Percentiles rank a stretch among this genome's conserved stretches.
Evolutionary conservation across 306 rosid genomes (phyloP).

Genomic region (Castanea crenata): DNA sequence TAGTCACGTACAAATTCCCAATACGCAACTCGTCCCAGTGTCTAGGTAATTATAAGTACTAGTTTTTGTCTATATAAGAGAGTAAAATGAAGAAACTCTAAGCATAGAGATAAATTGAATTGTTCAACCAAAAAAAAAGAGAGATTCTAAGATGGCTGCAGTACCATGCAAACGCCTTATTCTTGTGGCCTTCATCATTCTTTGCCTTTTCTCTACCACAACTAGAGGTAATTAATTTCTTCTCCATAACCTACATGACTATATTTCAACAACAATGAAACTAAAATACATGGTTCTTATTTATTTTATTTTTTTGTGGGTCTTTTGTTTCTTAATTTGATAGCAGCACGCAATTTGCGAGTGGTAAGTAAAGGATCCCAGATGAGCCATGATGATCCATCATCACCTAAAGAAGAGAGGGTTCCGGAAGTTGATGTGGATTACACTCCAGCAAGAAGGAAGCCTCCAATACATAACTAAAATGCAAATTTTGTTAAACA

Average conservation of each 20-base stretch:
- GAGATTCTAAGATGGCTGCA: slow-evolving; percentile 29
- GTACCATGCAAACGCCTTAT: slow-evolving; percentile 40
- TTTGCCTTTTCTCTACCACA: slow-evolving; percentile 50
- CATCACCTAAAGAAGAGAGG: slow-evolving; percentile 39
- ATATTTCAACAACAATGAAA: neutral
- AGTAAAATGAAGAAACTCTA: slow-evolving; percentile 8
- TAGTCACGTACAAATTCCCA: slow-evolving; percentile 36
- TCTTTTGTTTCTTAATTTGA: neutral
- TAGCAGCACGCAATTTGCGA: slow-evolving; percentile 57
- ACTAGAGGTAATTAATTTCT: slow-evolving; percentile 47
- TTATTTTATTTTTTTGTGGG: neutral
- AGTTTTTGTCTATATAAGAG: slow-evolving; percentile 36
- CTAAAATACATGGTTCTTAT: neutral
- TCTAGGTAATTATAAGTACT: slow-evolving; percentile 13
- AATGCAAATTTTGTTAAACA: neutral
- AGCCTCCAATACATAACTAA: slow-evolving; percentile 89
- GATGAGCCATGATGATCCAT: slow-evolving; percentile 26
- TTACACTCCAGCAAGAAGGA: slow-evolving; percentile 73
- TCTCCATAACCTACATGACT: neutral
- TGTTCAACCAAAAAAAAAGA: neutral
- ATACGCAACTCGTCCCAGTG: slow-evolving; percentile 21
- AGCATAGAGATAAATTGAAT: neutral
- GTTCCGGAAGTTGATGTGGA: slow-evolving; percentile 55
- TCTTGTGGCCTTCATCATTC: slow-evolving; percentile 45
- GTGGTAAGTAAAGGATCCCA: slow-evolving; percentile 20